Base-by-base conservation (phyloP, 1,139 yeast genomes). In the Eremothecium sinecaudum region DNA sequence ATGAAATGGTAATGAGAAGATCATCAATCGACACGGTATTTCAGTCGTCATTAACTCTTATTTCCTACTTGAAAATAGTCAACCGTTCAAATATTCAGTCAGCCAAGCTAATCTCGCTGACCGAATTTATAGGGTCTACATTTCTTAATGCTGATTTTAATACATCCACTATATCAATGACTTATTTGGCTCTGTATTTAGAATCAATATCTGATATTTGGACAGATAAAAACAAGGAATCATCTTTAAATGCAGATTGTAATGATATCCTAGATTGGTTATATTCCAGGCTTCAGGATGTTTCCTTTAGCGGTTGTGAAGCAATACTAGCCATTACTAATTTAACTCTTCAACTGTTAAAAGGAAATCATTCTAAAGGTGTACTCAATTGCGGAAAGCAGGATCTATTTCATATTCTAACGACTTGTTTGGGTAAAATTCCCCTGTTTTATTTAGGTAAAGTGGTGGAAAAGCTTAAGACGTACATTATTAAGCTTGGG, bases 191-290 rank as follows among this genome's bases (percentile, higher is more conserved):
- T 4, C 18, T 32, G 1, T 53, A 41, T 37, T 33, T 56, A 25
- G 33, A 37, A 13, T 29, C 39, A 3, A 33, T 40, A 1, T 33
- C 42, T 7, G 15, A 25, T 4, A 31, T 34, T 4, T 55, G 59
- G 58, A 30, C 47, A 2, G 18, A 16, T 3, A 19, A 33, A 2
- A 20, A 21, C 10, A 9, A 20, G 2, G 32, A 37, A 3, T 28
- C 23, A 3, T 15, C 39, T 3, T 32, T 53, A 9, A 36, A 40
- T 28, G 40, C 43, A 0, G 59, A 56, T 20, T 48, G 50, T 25
- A 44, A 39, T 24, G 59, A 55, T 31, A 47, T 56, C 3, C 37
- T 53, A 5, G 46, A 45, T 17, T 56, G 59, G 59, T 29, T 55
- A 3, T 31, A 46, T n/a, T 20, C 35, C 6, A 38, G 51, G 20